Evolutionary conservation across 352 stramenopile species (phyloP), one percentile per base, ranked within the genome.

Genomic region (Poterioochromonas sp.): DNA sequence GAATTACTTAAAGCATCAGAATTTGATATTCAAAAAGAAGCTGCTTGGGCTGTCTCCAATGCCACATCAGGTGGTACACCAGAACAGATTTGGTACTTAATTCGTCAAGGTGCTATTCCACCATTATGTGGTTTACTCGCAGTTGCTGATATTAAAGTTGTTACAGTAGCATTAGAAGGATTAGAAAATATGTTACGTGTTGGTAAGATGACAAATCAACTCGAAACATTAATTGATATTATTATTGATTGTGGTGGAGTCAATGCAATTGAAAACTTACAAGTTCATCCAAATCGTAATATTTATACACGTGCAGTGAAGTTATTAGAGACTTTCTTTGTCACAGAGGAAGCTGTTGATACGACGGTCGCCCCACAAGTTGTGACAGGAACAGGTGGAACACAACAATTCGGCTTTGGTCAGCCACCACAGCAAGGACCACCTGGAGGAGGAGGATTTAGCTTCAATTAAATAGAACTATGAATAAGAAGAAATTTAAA

Each of bases 121-220:
- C 94, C 95, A 35, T 84, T 99, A n/a, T 98, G 93, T 83, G 92
- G 97, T 81, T 85, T 99, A 78, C 39, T 82, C 37, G 15, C 2
- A 22, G 62, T 41, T 12, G 92, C 93, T 81, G 96, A 99, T 83
- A 87, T 92, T 5, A 98, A 98, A 88, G 95, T 99, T 83, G 90
- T 99, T 60, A 98, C 94, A 41, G 96, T 99, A 64, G 94, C 95
- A 18, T 85, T 99, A 41, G 96, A 99, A 84, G 95, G 94, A 32
- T 89, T 99, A 39, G 95, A 99, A 81, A 99, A 99, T 86, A 98
- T 99, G 77, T 86, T 99, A 74, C 96, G 94, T 79, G 89, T 97
- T 41, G 82, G 79, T 35, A 64, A 71, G 1, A 1, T 18, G 54
- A 60, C 22, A 49, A 98, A 98, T 86, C 83, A 92, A 81, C 97